A percentile compares a stretch with the other conserved stretches of the same genome.
Evolutionary conservation across 2,329 filamentous ascomycete species (phyloP).

Genomic region (Beauveria sp.): DNA sequence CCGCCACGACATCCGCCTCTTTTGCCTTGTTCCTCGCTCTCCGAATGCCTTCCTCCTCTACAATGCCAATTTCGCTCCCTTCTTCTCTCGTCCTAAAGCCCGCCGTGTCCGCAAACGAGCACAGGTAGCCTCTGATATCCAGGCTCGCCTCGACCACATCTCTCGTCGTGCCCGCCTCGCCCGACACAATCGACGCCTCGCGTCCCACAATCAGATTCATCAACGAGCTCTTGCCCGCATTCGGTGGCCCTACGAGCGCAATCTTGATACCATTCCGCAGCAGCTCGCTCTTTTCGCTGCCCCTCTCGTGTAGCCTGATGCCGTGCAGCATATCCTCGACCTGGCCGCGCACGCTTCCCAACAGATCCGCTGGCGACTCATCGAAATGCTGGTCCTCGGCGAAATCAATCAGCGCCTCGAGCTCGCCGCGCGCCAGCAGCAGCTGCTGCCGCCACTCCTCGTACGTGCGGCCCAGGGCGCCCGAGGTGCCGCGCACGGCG

Average conservation of each 20-base stretch:
- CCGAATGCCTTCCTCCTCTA: constrained; percentile 87
- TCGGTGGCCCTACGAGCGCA: constrained; percentile 82
- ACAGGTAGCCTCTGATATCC: constrained; percentile 83
- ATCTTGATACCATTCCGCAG: constrained; percentile 78
- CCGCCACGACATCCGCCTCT: constrained; percentile 78
- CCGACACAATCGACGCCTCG: constrained; percentile 91
- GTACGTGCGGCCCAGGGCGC: constrained; percentile 65
- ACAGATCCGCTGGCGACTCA: constrained; percentile 67
- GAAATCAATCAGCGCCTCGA: constrained; percentile 96
- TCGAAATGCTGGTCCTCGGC: constrained; percentile 97
- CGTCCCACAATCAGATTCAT: constrained; percentile 85
- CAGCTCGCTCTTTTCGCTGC: constrained; percentile 75
- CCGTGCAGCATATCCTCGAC: constrained; percentile 53
- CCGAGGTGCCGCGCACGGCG: constrained; percentile 70
- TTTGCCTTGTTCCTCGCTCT: constrained; percentile 73
- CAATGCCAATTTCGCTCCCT: constrained; percentile 48
- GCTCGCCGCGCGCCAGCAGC: constrained; percentile 75
- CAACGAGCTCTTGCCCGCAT: constrained; percentile 89
- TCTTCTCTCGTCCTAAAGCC: constrained; percentile 57
- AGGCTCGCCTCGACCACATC: constrained; percentile 90
- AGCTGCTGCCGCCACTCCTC: constrained; percentile 73
- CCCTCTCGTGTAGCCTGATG: constrained; percentile 63
- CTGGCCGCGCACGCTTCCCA: constrained; percentile 60
- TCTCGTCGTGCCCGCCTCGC: constrained; percentile 85
- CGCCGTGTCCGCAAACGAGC: constrained; percentile 92